These are phyloP conservation scores for Hyparrhenia diplandra DNA, from an alignment of 176 grass and related monocot species.

Conservation along the genomic window DNA sequence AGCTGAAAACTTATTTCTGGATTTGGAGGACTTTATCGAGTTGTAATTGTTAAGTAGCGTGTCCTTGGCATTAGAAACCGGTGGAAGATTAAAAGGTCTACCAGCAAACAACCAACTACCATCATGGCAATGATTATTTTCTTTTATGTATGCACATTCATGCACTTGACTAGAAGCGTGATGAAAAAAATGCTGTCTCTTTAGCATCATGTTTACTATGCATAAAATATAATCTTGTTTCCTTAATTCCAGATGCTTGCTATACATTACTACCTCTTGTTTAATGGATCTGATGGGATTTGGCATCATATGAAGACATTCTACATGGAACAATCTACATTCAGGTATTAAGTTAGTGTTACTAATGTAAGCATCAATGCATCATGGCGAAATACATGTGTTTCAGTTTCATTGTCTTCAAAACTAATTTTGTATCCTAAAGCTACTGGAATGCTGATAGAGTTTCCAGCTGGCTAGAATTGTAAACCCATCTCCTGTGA, in stretches of 20 bases:
- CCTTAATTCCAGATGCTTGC: conserved; percentile 69
- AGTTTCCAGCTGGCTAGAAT: not conserved
- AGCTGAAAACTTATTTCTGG: not conserved
- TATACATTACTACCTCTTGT: conserved; percentile 91
- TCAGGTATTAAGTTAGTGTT: conserved; percentile 55
- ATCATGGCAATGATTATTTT: not conserved
- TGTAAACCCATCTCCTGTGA: not conserved
- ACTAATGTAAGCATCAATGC: not conserved
- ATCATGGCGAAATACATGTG: conserved; percentile 1
- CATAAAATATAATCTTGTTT: conserved; percentile 12
- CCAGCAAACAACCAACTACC: not conserved
- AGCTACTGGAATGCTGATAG: not conserved
- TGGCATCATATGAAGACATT: conserved; percentile 89
- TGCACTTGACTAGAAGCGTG: not conserved
- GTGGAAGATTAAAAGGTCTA: not conserved
- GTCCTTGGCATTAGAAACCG: not conserved
- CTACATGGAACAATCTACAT: conserved; percentile 69
- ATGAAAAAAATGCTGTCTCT: not conserved
- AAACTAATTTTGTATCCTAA: not conserved
- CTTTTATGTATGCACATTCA: not conserved
- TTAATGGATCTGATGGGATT: conserved; percentile 74
- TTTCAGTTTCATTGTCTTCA: not conserved
- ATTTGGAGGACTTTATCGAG: not conserved
- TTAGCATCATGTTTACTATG: conserved; percentile 26
- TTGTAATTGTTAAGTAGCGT: not conserved